Evolutionary conservation across 2,329 filamentous ascomycete species (phyloP).

Genomic region (Cryphonectria radicalis): DNA sequence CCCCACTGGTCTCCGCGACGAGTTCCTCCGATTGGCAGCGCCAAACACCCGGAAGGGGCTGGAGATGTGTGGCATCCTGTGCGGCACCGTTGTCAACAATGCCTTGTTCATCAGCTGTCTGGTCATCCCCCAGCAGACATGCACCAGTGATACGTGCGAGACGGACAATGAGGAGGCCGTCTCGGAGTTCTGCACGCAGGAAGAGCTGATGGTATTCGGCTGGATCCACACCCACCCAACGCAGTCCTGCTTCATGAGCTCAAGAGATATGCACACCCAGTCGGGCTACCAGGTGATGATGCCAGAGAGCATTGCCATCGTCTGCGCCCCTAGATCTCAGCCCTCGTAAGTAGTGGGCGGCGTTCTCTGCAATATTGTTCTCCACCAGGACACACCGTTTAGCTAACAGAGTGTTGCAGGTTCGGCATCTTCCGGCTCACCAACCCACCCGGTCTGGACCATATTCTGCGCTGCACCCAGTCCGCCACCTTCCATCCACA

Average conservation of each 20-base stretch:
- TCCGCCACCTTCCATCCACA: constrained; percentile 84
- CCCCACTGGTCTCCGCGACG: constrained; percentile 71
- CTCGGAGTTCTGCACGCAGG: constrained; percentile 85
- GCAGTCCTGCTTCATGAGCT: constrained; percentile 98
- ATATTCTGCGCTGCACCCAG: constrained; percentile 80
- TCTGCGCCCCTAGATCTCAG: constrained; percentile 83
- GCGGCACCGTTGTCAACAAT: constrained; percentile 88
- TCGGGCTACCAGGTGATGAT: constrained; percentile 95
- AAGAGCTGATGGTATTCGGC: constrained; percentile 84
- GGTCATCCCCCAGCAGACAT: constrained; percentile 87
- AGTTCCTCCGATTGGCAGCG: constrained; percentile 75
- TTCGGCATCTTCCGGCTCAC: constrained; percentile 94
- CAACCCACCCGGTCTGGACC: constrained; percentile 84
- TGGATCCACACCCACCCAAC: constrained; percentile 99
- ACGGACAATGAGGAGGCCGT: constrained; percentile 84
- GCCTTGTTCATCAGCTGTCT: constrained; percentile 89
- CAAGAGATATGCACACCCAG: constrained; percentile 90
- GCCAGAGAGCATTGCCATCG: constrained; percentile 93
- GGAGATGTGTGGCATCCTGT: constrained; percentile 94
- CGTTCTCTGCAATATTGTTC: neutral
- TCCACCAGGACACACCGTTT: neutral
- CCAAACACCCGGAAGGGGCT: constrained; percentile 80
- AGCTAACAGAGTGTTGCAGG: constrained; percentile 46
- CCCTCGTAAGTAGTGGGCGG: constrained; percentile 64
- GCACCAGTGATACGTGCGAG: constrained; percentile 92